A percentile compares a stretch with the other conserved stretches of the same genome.
phyloP scores from a whole-genome alignment of 2,329 filamentous ascomycete genomes.

The Biscogniauxia mediterranea region DNA sequence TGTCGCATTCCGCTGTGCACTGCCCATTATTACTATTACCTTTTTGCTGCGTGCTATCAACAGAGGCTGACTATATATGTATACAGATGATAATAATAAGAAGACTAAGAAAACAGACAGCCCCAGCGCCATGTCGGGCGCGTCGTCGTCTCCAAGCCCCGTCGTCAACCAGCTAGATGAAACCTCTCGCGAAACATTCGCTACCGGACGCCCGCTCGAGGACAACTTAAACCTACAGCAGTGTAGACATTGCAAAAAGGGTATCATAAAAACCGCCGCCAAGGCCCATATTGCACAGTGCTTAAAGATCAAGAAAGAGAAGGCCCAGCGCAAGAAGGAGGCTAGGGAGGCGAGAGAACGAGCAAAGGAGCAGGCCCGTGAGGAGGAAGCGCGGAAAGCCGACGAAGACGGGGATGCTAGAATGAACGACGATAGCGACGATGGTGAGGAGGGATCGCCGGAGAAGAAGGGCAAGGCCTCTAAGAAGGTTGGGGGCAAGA shows the following conservation, averaged over 20 bases:
- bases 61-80: neutral
- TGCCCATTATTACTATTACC: neutral
- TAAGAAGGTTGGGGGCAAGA: slow-evolving; percentile 67
- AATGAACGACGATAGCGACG: slow-evolving; percentile 46
- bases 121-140: slow-evolving; percentile 40
- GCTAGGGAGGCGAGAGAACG: slow-evolving; percentile 68
- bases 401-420: slow-evolving; percentile 43
- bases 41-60: neutral
- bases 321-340: slow-evolving; percentile 74
- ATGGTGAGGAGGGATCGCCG: slow-evolving; percentile 47
- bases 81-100: slow-evolving; percentile 52
- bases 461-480: slow-evolving; percentile 42
- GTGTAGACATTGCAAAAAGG: slow-evolving; percentile 95
- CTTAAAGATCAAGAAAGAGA: slow-evolving; percentile 79
- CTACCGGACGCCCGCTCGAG: slow-evolving; percentile 76
- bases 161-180: slow-evolving; percentile 71
- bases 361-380: slow-evolving; percentile 59
- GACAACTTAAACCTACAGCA: slow-evolving; percentile 76
- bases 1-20: slow-evolving; percentile 16
- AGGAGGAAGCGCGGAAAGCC: slow-evolving; percentile 53
- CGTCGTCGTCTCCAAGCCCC: slow-evolving; percentile 50
- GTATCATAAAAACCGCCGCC: slow-evolving; percentile 71
- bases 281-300: slow-evolving; percentile 81
- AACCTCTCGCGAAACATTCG: slow-evolving; percentile 73
- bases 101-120: slow-evolving; percentile 46